Base-by-base conservation (phyloP, 78 protist species). In the Bigelowiella natans region DNA sequence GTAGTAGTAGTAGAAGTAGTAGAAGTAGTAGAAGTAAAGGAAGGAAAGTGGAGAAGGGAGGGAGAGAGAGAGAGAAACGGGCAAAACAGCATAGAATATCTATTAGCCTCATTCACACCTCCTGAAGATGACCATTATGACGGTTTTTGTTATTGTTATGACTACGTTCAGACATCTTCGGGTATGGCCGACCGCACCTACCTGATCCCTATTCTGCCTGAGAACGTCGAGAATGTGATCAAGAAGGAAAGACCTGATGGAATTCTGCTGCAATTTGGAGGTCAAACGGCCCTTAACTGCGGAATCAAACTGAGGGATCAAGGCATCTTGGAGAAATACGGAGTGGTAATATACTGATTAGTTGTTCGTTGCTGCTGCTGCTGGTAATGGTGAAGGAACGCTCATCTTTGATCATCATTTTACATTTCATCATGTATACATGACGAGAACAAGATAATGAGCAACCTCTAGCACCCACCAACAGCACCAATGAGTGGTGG, bases 201-300 rank as follows among this genome's bases (percentile, higher is more conserved):
- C 94, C 95, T 96, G 94, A 63, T 96, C 36, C 99, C 99, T 40
- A 97, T 97, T 39, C 96, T 94, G 3, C 95, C 97, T 40, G 95
- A 94, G 30, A 88, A 82, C 1, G 99, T 97, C 37, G 73, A 89
- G 86, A 1, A 30, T 31, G 29, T 83, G 38, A 83, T 83, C 3
- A 83, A 30, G 3, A 83, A 92, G 39, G 99, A 97, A 94, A 73
- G 89, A 87, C 99, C 99, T 34, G 98, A 96, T 82, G 98, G 98
- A 36, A 94, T 97, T 38, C 89, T 96, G 36, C 96, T 97, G 0
- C 93, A 97, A 34, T 97, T 96, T 86, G 99, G 99, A 36, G 99
- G 99, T 0, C 99, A 97, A 93, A 97, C 99, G 3, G 99, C 98
- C 1, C 95, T 97, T 84, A 97, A 97, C 95, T 96, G 97, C 88